phyloP scores from a whole-genome alignment of 78 protist genomes.

The Chrysochromulina tobinii region DNA sequence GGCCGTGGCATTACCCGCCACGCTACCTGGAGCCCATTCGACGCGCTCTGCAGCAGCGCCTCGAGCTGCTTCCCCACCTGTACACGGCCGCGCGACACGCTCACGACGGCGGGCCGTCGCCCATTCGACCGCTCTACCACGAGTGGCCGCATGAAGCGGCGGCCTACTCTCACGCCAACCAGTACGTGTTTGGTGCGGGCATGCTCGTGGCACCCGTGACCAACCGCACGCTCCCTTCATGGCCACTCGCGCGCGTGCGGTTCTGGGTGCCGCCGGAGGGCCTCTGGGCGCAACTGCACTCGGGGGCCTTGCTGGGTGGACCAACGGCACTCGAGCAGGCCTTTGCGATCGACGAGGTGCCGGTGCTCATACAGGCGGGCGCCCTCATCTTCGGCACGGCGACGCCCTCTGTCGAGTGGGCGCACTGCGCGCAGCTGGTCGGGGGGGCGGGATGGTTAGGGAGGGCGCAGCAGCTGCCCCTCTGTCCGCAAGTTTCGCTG shows the following conservation, averaged over 20 bases:
- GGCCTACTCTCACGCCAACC: background rate
- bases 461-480: too few species aligned
- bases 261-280: slow-evolving; percentile 37
- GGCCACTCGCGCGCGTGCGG: background rate
- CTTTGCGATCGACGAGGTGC: slow-evolving; percentile 33
- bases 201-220: slow-evolving; percentile 46
- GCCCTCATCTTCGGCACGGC: too few species aligned
- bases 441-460: too few species aligned
- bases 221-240: too few species aligned
- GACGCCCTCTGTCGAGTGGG: too few species aligned
- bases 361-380: background rate
- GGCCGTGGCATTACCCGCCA: background rate
- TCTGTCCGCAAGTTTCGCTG: too few species aligned
- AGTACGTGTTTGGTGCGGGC: slow-evolving; percentile 60
- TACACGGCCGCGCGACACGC: slow-evolving; percentile 45
- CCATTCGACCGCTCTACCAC: background rate
- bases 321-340: background rate
- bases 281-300: background rate
- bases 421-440: too few species aligned
- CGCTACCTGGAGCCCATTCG: slow-evolving; percentile 15
- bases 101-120: background rate
- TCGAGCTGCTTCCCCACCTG: slow-evolving; percentile 62
- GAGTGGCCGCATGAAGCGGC: slow-evolving; percentile 7
- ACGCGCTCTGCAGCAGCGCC: slow-evolving; percentile 26
- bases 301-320: background rate